Percentiles rank a stretch among this genome's conserved stretches.
Conservation (phyloP, 2,329 filamentous ascomycete species). For the Chaetomium sp. region DNA sequence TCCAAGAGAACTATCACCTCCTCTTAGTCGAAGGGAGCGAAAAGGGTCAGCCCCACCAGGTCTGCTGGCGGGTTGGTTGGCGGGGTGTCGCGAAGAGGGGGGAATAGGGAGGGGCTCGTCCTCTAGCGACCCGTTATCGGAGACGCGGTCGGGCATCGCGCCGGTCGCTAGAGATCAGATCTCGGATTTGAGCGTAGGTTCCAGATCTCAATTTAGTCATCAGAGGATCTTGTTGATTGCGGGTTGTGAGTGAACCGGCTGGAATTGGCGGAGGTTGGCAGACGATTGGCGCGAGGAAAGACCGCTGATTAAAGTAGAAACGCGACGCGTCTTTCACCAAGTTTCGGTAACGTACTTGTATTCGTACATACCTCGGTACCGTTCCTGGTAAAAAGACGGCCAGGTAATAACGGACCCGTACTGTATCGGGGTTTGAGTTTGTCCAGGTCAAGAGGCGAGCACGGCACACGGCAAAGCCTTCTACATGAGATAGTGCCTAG, state of each 20-base stretch:
- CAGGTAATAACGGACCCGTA: too few species aligned
- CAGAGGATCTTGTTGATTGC: neutral
- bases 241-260: neutral
- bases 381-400: too few species aligned
- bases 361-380: too few species aligned
- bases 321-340: slow-evolving; percentile 23
- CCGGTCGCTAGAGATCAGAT: neutral
- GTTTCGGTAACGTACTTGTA: neutral
- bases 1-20: slow-evolving; percentile 23
- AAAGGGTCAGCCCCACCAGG: slow-evolving; percentile 23
- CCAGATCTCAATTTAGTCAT: neutral
- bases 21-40: slow-evolving; percentile 30
- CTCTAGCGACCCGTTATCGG: neutral
- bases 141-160: neutral
- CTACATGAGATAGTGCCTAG: neutral
- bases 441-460: too few species aligned
- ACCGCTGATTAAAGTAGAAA: slow-evolving; percentile 4
- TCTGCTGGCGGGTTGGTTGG: neutral
- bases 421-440: too few species aligned
- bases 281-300: neutral
- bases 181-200: neutral
- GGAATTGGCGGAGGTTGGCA: neutral
- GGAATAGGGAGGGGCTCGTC: neutral
- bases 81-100: neutral
- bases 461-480: neutral